phyloP scores from a whole-genome alignment of 75 land plant genomes.

The Picea glauca region DNA sequence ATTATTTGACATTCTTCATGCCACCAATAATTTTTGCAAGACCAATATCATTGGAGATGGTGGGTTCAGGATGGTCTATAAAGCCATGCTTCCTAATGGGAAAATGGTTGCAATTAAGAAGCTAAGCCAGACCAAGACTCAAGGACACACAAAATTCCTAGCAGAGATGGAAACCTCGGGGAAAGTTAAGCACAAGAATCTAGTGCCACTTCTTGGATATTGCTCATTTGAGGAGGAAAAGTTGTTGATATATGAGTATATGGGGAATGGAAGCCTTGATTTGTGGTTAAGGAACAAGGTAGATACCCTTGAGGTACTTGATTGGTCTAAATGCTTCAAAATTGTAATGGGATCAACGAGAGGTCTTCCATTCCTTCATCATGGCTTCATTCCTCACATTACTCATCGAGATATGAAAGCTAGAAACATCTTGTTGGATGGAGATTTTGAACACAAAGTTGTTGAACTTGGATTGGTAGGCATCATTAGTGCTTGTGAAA shows the following conservation, averaged over 20 bases:
- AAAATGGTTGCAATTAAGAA: too few relatives aligned
- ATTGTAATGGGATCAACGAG: slow-evolving; percentile 44
- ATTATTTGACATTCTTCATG: too few relatives aligned
- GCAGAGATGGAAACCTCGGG: too few relatives aligned
- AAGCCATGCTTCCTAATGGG: too few relatives aligned
- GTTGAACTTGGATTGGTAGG: slow-evolving; percentile 51
- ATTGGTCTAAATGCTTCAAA: slow-evolving; percentile 43
- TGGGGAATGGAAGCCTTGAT: slow-evolving; percentile 51
- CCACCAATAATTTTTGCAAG: too few relatives aligned
- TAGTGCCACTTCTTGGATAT: too few relatives aligned
- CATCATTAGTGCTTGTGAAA: slow-evolving; percentile 66
- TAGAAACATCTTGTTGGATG: slow-evolving; percentile 39
- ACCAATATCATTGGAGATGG: too few relatives aligned
- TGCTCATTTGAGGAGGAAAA: too few relatives aligned
- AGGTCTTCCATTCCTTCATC: slow-evolving; percentile 47
- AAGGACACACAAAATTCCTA: too few relatives aligned
- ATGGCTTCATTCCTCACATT: slow-evolving; percentile 46
- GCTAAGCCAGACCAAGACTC: too few relatives aligned
- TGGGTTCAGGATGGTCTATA: too few relatives aligned
- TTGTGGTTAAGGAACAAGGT: slow-evolving; percentile 39
- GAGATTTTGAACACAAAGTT: slow-evolving; percentile 33
- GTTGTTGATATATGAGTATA: slow-evolving; percentile 47
- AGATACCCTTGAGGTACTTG: slow-evolving; percentile 37
- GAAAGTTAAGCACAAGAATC: too few relatives aligned
- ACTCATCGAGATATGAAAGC: slow-evolving; percentile 47